A percentile compares a stretch with the other conserved stretches of the same genome.
These are phyloP conservation scores for Daldinia caldariorum DNA, from an alignment of 495 filamentous ascomycete species.

Conservation along the genomic window DNA sequence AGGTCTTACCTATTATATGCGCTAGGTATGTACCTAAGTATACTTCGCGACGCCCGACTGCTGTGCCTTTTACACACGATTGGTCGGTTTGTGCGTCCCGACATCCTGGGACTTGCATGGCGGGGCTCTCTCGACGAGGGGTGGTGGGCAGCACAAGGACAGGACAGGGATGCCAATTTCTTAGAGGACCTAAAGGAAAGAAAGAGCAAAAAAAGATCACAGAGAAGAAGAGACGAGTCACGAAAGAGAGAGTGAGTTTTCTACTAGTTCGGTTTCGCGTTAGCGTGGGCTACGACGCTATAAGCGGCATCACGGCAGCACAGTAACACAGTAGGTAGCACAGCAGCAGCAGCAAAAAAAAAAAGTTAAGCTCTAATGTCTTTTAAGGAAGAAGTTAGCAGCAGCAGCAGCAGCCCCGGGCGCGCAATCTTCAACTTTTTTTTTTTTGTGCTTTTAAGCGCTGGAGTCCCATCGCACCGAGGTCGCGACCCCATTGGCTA, in stretches of 20 bases:
- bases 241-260: too few relatives aligned
- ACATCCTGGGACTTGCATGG: conserved; percentile 46
- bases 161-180: too few relatives aligned
- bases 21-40: conserved; percentile 8
- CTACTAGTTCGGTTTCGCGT: conserved; percentile 15
- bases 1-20: conserved; percentile 9
- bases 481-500: conserved; percentile 23
- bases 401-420: background rate
- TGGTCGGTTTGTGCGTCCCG: conserved; percentile 40
- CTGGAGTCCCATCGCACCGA: conserved; percentile 21
- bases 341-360: background rate
- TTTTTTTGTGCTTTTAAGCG: conserved; percentile 28
- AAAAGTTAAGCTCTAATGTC: background rate
- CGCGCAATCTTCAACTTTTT: conserved; percentile 27
- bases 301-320: background rate
- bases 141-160: too few relatives aligned
- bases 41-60: conserved; percentile 35
- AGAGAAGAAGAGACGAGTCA: background rate
- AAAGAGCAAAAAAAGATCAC: background rate
- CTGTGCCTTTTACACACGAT: conserved; percentile 14
- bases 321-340: background rate
- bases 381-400: conserved; percentile 17
- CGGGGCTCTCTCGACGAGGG: conserved; percentile 29
- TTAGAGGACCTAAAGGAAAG: too few relatives aligned
- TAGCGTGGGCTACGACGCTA: conserved; percentile 23